Evolutionary conservation across 495 filamentous ascomycete genomes (phyloP), one percentile per base, ranked within the genome.

Genomic region (Penicillium odoratum): DNA sequence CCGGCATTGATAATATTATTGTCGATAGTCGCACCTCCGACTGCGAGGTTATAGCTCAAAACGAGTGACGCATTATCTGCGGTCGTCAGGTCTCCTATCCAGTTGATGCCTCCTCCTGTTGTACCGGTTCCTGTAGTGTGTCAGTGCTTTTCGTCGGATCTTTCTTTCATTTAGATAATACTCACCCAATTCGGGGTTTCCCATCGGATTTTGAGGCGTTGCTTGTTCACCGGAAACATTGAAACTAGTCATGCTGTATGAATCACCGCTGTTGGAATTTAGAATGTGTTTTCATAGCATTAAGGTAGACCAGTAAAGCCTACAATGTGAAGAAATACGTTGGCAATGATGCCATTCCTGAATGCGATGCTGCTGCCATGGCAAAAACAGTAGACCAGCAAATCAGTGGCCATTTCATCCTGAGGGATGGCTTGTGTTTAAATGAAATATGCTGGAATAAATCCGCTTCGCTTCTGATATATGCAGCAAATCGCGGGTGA

Each of bases 201-300:
- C 91, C 57, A 94, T 76, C 0, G 91, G 89, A 66, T 92, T 90
- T 8, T 62, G 60, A 15, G 65, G 45, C 18, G 81, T 79, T 7
- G 91, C 88, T 55, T 89, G 85, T 11, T 79, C 72, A 48, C 75
- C 72, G 29, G 71, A 78, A 45, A 80, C 69, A 64, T 89, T 81
- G 75, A 94, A 96, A 50, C 83, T 83, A 16, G 84, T 88, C 46
- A 73, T 71, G 15, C 82, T 82, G 62, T 88, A 90, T 3, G 84
- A 87, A 65, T 88, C 81, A 10, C 78, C 78, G 62, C 73, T 76
- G 16, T 34, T 0, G 34, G 2, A 55, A 11, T 56, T 21, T 34
- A 25, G 33, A n/a, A 0, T 18, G 2, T 33, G 4, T 28, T 48
- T 3, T 16, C 6, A 21, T 18, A 15, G 30, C 8, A 6, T 33